Evolutionary conservation across 2,329 filamentous ascomycete species (phyloP).

Genomic region (Penicillium sp.): DNA sequence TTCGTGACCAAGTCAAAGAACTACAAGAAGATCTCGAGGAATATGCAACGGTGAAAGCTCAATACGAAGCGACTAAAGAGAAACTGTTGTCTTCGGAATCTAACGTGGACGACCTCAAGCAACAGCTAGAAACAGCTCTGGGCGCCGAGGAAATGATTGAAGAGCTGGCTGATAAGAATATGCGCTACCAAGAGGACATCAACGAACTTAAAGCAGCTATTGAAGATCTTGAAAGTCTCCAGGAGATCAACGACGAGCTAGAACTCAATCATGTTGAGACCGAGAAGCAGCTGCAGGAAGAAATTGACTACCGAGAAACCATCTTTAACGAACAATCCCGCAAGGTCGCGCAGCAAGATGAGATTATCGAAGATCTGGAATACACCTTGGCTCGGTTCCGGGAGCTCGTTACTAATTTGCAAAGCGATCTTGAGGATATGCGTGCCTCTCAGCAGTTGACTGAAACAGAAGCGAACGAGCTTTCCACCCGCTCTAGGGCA

Average conservation of each 20-base stretch:
- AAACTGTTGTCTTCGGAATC: constrained; percentile 69
- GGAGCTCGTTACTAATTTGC: constrained; percentile 79
- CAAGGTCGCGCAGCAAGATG: constrained; percentile 70
- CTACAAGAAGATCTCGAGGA: constrained; percentile 72
- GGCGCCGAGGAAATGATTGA: constrained; percentile 93
- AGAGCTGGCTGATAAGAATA: constrained; percentile 81
- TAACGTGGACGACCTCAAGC: constrained; percentile 77
- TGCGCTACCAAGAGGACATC: constrained; percentile 76
- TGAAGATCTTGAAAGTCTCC: constrained; percentile 81
- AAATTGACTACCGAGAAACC: constrained; percentile 82
- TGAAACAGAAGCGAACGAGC: constrained; percentile 86
- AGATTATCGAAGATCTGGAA: constrained; percentile 78
- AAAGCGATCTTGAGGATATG: constrained; percentile 86
- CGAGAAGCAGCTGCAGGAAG: constrained; percentile 90
- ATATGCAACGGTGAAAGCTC: constrained; percentile 61
- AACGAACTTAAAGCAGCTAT: constrained; percentile 77
- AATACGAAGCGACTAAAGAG: constrained; percentile 67
- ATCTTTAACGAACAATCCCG: constrained; percentile 78
- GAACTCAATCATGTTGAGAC: constrained; percentile 90
- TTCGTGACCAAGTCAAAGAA: constrained; percentile 68
- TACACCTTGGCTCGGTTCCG: constrained; percentile 86
- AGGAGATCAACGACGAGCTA: constrained; percentile 91
- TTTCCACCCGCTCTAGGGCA: constrained; percentile 80
- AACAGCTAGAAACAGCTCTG: constrained; percentile 84
- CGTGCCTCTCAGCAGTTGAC: constrained; percentile 87